Base-by-base conservation (phyloP, 2,329 filamentous ascomycete species). In the Colletotrichum truncatum region DNA sequence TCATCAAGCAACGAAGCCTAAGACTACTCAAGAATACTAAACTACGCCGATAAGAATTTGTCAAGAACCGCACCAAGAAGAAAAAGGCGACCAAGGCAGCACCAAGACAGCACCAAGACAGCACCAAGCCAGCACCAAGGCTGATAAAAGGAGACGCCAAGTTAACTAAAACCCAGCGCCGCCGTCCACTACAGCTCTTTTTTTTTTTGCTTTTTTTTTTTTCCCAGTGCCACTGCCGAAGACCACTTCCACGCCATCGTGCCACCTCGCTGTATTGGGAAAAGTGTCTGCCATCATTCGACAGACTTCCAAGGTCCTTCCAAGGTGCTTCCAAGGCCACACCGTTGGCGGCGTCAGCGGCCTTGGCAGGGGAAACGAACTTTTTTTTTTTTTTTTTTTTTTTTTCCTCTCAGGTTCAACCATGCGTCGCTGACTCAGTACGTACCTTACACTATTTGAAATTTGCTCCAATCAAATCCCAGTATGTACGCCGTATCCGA, bases 211-310 rank as follows among this genome's bases (percentile, higher is more conserved):
- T n/a, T n/a, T n/a, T n/a, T n/a, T n/a, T n/a, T n/a, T n/a, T n/a
- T n/a, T 38, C 43, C 45, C 55, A 60, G 38, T 61, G 48, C 56
- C 62, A 62, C 49, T 65, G 62, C 57, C 62, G 57, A 53, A 25
- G 16, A 32, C 30, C 14, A 41, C n/a, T 52, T 38, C 54, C 45
- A 26, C 14, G 51, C 38, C 26, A 21, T 49, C n/a, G 41, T 32
- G 26, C 39, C 49, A 62, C 62, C 56, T 61, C 30, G 11, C 62
- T 49, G 18, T 23, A 62, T 65, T 21, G 39, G 62, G 57, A 46
- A 26, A 65, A 54, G 48, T n/a, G 34, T 23, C 23, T 10, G n/a
- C 21, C n/a, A 14, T 45, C 26, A 16, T 49, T 41, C 34, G 30
- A 49, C 30, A 49, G 48, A 34, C 46, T 59, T 64, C 49, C 39